Evolutionary conservation across 352 stramenopile species (phyloP), one percentile per base, ranked within the genome.

Genomic region (Phytophthora sp.): DNA sequence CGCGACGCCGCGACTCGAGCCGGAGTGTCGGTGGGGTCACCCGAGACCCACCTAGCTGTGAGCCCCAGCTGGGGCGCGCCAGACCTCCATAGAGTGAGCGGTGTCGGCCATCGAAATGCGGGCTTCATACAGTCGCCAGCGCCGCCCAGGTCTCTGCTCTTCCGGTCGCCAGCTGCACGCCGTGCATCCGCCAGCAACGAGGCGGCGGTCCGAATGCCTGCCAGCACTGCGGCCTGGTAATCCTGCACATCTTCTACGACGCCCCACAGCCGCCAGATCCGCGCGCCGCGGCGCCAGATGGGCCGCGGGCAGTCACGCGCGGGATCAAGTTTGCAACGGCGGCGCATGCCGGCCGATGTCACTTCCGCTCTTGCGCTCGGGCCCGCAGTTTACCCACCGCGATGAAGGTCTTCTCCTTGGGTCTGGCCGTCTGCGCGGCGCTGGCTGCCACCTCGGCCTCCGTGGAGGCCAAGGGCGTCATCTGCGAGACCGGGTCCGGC

Each of bases 161-260:
- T 62, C 55, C 34, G 30, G 18, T 48, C 35, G 50, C 21, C 54
- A 49, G 49, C 28, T 59, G 55, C 30, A 7, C n/a, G 45, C 15
- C 44, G 12, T 54, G 28, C 57, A 66, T 66, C 58, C 27, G 38
- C 57, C 51, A 62, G 59, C 59, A 56, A 56, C 51, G 51, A 56
- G 51, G 35, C 35, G 45, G 10, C 23, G 32, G 24, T 69, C 58
- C 58, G 50, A 61, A 66, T 62, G 58, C 46, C 34, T 54, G 23
- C 38, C 21, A 6, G 43, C 44, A 50, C 26, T 30, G 30, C 28
- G 34, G 35, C 46, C 32, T 70, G 54, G 54, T 53, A 58, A 28
- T 70, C 61, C 54, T 53, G 62, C 62, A 55, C 62, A 61, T 70
- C 62, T 62, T 70, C 62, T 66, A 70, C 62, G 46, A 64, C 46